Evolutionary conservation across 768 basidiomycete species (phyloP), one percentile per base, ranked within the genome.

Genomic region (Kwoniella dendrophila): DNA sequence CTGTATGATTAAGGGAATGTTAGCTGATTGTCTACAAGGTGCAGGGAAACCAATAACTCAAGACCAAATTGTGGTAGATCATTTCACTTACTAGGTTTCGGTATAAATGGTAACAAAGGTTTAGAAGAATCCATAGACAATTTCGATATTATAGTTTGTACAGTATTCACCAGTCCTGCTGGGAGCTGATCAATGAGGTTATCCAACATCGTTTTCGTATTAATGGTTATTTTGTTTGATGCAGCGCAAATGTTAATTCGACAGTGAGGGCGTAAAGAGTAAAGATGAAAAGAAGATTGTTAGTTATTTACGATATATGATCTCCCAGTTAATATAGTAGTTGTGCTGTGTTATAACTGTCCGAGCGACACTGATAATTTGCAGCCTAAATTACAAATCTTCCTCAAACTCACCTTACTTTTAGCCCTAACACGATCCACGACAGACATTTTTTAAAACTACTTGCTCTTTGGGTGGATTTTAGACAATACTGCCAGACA

Each of bases 91-190:
- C 64, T 51, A 11, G 65, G 60, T 48, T 66, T 66, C 10, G 65
- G 65, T 32, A 66, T 62, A 51, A 62, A 66, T 2, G 65, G 53
- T 24, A 66, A 38, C 16, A 66, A 33, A 14, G 65, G 65, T 41
- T 61, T 66, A 4, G 60, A 58, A 7, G 55, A 58, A 30, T 62
- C 41, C 33, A 51, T 52, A 5, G 55, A 30, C 12, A 56, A 30
- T 18, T 55, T 58, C 24, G 56, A 38, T 43, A 59, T 20, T n/a
- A 64, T 49, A 18, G 56, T 26, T 44, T 47, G 44, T 12, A 56
- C 43, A 11, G 44, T 36, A 22, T 48, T 34, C 22, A 62, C 33
- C 45, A 62, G 16, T n/a, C n/a, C 22, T 3, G 52, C 14, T n/a
- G 60, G 60, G 4, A 62, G 60, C 60, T 62, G 60, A 36, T 33